phyloP scores from a whole-genome alignment of 1,284 basidiomycete species.

The Pseudozyma hubeiensis region DNA sequence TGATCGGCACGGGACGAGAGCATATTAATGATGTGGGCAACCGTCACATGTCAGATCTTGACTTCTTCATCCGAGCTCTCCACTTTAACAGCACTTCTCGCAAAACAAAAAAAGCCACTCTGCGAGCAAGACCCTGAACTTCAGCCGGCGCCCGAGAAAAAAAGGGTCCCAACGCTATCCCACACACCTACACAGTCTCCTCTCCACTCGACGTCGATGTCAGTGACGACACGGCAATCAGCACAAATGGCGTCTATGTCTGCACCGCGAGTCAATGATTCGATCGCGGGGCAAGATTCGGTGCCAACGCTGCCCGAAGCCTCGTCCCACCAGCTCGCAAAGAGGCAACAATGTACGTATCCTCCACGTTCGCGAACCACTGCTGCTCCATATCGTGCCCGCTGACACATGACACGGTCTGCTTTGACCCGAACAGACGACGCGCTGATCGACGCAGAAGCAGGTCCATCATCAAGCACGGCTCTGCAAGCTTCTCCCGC shows the following conservation, averaged over 20 bases:
- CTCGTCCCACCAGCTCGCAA: slow-evolving; percentile 31
- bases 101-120: too few relatives aligned
- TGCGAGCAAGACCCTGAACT: too few relatives aligned
- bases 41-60: too few relatives aligned
- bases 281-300: not conserved
- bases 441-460: slow-evolving; percentile 28
- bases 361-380: not conserved
- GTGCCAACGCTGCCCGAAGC: slow-evolving; percentile 9
- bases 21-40: too few relatives aligned
- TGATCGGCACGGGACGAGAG: too few relatives aligned
- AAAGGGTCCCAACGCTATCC: too few relatives aligned
- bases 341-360: slow-evolving; percentile 40
- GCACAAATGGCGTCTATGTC: slow-evolving; percentile 18
- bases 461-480: not conserved
- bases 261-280: not conserved
- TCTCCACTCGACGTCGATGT: not conserved
- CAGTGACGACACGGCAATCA: not conserved
- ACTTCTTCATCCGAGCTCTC: too few relatives aligned
- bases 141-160: too few relatives aligned
- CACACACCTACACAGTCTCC: too few relatives aligned
- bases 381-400: not conserved
- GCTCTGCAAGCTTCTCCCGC: slow-evolving; percentile 13
- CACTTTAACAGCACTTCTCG: too few relatives aligned
- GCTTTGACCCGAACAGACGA: slow-evolving; percentile 16
- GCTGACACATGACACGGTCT: too few relatives aligned